phyloP scores from a whole-genome alignment of 805 yeast genomes.

The Lachancea meyersii region DNA sequence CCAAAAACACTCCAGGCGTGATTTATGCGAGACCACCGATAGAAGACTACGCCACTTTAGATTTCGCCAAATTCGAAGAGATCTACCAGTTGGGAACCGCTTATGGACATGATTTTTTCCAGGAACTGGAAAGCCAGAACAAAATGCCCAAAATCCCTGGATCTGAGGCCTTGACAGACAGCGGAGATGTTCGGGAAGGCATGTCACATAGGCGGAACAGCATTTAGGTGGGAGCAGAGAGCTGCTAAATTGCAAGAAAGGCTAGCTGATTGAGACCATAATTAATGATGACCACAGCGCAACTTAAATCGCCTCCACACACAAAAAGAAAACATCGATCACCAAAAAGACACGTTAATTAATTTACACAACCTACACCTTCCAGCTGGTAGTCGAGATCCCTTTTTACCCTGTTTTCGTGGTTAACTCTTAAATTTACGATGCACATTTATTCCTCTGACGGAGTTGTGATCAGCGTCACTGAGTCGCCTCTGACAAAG shows the following conservation, averaged over 20 bases:
- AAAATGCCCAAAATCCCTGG: slow-evolving; percentile 62
- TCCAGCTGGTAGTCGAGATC: not conserved
- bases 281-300: too few species aligned
- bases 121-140: slow-evolving; percentile 45
- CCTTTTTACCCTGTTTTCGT: not conserved
- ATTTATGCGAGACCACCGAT: slow-evolving; percentile 90
- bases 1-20: slow-evolving; percentile 79
- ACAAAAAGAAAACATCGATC: not conserved
- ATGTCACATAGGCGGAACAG: slow-evolving; percentile 57
- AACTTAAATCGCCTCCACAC: not conserved
- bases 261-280: too few species aligned
- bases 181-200: slow-evolving; percentile 30
- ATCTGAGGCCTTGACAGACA: slow-evolving; percentile 20
- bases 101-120: slow-evolving; percentile 58
- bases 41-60: slow-evolving; percentile 85
- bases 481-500: slow-evolving; percentile 97
- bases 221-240: slow-evolving; percentile 20
- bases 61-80: slow-evolving; percentile 87
- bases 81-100: slow-evolving; percentile 73
- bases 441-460: slow-evolving; percentile 21
- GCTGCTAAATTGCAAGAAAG: too few species aligned
- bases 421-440: not conserved
- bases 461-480: slow-evolving; percentile 66
- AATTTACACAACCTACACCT: slow-evolving; percentile 1
- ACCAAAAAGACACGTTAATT: not conserved